Evolutionary conservation across 768 basidiomycete genomes (phyloP), one percentile per base, ranked within the genome.

Genomic region (Dictyophora rubrovolvata): DNA sequence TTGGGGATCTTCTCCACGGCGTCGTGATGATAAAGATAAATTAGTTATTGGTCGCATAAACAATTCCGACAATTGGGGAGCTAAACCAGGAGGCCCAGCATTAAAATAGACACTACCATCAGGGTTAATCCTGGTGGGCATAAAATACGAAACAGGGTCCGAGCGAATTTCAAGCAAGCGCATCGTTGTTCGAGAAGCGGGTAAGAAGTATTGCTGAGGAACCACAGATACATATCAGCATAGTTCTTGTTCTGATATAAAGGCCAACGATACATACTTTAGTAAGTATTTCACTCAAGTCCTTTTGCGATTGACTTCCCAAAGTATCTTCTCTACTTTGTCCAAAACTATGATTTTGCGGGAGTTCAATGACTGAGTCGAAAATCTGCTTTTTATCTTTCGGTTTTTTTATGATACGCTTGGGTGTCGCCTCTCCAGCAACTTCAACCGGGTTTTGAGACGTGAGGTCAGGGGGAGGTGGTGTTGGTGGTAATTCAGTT

Each of bases 301-400:
- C 79, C 60, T 74, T 69, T 21, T 72, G 68, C 65, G 77, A 80
- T 47, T 79, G 81, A 33, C 77, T 77, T 21, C 80, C 81, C 21
- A 84, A 69, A 21, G 75, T 76, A 54, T 72, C 76, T 28, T 72
- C 72, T 28, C 79, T 76, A n/a, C 83, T 79, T 50, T 85, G 80
- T 47, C 82, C 79, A 54, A 75, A 69, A 22, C 81, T 79, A 22
- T 79, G 80, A 2, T 83, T 83, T 59, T 83, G 83, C 48, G 79
- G 77, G 48, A 93, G 79, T 70, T 97, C 93, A 7, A 88, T 93
- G 48, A 91, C 81, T n/a, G 82, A 79, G 69, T 97, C 94, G 57
- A 95, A 87, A 49, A 93, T 89, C 63, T 89, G 86, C 71, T 87
- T 94, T 77, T 86, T 90, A 66, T 87, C 85, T 63, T 81, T 83